phyloP scores from a whole-genome alignment of 2,329 filamentous ascomycete genomes.

The Tolypocladium tundrense region DNA sequence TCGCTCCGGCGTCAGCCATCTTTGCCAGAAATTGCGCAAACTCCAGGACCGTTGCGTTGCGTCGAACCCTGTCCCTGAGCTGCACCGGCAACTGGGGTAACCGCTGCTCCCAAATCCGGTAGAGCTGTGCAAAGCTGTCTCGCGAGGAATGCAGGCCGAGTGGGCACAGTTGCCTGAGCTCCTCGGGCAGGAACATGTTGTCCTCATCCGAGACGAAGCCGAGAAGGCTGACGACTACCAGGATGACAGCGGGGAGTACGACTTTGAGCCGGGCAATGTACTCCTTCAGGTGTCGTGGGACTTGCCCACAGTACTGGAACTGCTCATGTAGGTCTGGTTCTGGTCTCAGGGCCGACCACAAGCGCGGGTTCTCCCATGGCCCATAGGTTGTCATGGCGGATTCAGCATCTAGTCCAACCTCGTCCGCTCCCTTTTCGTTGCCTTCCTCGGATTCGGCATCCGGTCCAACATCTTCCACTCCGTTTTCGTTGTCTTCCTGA shows the following conservation, averaged over 20 bases:
- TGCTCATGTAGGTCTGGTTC: neutral
- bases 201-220: slow-evolving; percentile 1
- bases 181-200: neutral
- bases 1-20: neutral
- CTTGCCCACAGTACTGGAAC: slow-evolving; percentile 11
- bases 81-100: neutral
- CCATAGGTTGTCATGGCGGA: neutral
- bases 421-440: neutral
- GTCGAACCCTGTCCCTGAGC: neutral
- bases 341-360: neutral
- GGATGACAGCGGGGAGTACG: slow-evolving; percentile 5
- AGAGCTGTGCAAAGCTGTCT: neutral
- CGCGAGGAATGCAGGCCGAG: neutral
- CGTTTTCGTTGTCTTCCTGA: neutral
- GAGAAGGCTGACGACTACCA: slow-evolving; percentile 8
- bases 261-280: slow-evolving; percentile 8
- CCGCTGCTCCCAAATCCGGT: neutral
- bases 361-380: neutral
- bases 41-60: slow-evolving; percentile 4
- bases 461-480: neutral
- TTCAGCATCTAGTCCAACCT: neutral
- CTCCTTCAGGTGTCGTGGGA: slow-evolving; percentile 10
- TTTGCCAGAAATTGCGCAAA: slow-evolving; percentile 4
- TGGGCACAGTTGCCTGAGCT: neutral
- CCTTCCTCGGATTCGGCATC: neutral